These are phyloP conservation scores for Ogataea pilisensis DNA, from an alignment of 805 yeast species.

Conservation along the genomic window DNA sequence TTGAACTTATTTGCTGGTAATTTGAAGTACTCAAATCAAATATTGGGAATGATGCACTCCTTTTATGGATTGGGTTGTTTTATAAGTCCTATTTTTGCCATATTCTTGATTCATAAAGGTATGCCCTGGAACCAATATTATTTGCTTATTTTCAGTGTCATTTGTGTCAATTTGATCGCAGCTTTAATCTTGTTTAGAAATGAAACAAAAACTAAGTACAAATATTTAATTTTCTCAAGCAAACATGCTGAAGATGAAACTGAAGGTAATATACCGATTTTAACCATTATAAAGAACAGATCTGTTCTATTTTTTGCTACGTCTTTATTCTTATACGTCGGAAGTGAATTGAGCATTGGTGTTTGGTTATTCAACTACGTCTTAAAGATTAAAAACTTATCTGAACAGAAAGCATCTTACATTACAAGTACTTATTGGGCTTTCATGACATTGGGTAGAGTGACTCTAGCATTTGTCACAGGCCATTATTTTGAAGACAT, in stretches of 20 bases:
- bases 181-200: constrained; percentile 31
- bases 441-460: constrained; percentile 47
- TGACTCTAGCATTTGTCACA: constrained; percentile 44
- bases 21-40: constrained; percentile 43
- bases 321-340: constrained; percentile 45
- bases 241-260: constrained; percentile 16
- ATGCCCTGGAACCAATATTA: constrained; percentile 45
- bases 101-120: constrained; percentile 36
- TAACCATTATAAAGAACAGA: constrained; percentile 29
- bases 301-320: constrained; percentile 39
- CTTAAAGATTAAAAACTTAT: constrained; percentile 34
- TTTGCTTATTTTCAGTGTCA: constrained; percentile 31
- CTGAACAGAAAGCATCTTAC: constrained; percentile 39
- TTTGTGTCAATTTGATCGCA: constrained; percentile 22
- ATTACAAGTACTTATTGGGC: constrained; percentile 51
- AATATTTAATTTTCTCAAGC: constrained; percentile 22
- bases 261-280: constrained; percentile 15
- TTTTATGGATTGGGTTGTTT: constrained; percentile 52
- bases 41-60: constrained; percentile 50
- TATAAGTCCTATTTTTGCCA: constrained; percentile 44
- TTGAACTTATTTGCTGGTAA: constrained; percentile 50
- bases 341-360: constrained; percentile 51
- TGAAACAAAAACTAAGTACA: constrained; percentile 44
- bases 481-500: constrained; percentile 38
- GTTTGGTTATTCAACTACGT: constrained; percentile 49